phyloP scores from a whole-genome alignment of 345 rosid genomes.

The Cochlearia excelsa region DNA sequence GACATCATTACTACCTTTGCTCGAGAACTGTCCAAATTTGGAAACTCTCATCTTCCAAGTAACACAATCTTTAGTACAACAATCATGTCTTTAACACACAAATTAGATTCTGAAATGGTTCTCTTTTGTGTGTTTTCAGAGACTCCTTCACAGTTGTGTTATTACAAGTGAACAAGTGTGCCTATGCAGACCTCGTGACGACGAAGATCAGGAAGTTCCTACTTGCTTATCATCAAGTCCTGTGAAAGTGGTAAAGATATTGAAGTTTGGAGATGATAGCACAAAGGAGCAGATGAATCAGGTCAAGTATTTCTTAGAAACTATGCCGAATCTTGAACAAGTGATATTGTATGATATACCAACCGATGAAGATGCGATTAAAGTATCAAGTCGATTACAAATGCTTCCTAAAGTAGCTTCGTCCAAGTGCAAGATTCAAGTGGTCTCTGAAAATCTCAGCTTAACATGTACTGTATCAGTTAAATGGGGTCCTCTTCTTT shows the following conservation, averaged over 20 bases:
- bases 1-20: not conserved
- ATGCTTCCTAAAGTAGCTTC: slow-evolving; percentile 10
- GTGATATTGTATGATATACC: slow-evolving; percentile 4
- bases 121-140: too few species aligned
- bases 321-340: slow-evolving; percentile 27
- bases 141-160: too few species aligned
- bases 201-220: not conserved
- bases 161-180: not conserved
- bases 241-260: slow-evolving; percentile 5
- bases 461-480: not conserved
- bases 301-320: slow-evolving; percentile 3
- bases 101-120: too few species aligned
- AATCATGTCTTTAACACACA: not conserved
- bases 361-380: slow-evolving; percentile 2
- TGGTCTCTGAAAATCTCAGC: slow-evolving; percentile 1
- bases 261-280: not conserved
- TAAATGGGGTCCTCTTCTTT: too few species aligned
- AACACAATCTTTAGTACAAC: not conserved
- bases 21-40: not conserved
- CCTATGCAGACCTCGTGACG: not conserved
- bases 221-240: slow-evolving; percentile 17
- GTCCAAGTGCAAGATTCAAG: slow-evolving; percentile 16
- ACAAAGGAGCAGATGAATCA: slow-evolving; percentile 10
- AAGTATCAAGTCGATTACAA: slow-evolving; percentile 11
- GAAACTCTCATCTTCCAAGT: not conserved